Evolutionary conservation across 2,329 filamentous ascomycete genomes (phyloP), one percentile per base, ranked within the genome.

Genomic region (Aspergillus pseudoglaucus): DNA sequence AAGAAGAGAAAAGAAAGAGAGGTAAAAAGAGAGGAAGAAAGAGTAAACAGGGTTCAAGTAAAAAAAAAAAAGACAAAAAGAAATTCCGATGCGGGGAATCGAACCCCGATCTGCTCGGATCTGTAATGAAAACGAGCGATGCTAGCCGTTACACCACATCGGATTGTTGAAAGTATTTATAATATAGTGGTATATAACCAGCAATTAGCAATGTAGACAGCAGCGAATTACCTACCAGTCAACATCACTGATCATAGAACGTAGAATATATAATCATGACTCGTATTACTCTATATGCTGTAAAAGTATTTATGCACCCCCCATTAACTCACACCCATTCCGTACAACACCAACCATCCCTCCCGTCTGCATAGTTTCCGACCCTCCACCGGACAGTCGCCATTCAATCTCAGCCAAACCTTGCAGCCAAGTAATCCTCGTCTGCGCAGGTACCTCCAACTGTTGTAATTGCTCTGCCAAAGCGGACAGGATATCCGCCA

Each of bases 331-430:
- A 25, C 88, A 90, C 0, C 93, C 93, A 47, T 81, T 86, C 52
- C 93, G 78, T 38, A 98, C 81, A 4, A 95, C 88, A 1, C 91
- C 93, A 9, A 97, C 88, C 41, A 96, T 77, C 0, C 90, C 93
- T 6, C 93, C 91, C 0, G 93, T 97, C 74, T 98, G 93, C 49
- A 98, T 81, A 5, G 76, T 74, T 72, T 98, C 93, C 49, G 83
- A 90, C 1, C 87, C 90, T 18, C 93, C 93, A 39, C 89, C 87
- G 30, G 90, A 87, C 5, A 98, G 75, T 52, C 93, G 78, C 70
- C 94, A 94, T 73, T 98, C 93, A 45, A 98, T 87, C 59, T 96
- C 88, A 0, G 91, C 90, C 47, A 98, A 72, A 0, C 90, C 90
- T 50, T 93, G 86, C 52, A 98, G 74, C 93, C 93, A 98, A 2